Conservation (phyloP, 2,329 filamentous ascomycete genomes). For the Aspergillus brunneoviolaceus region DNA sequence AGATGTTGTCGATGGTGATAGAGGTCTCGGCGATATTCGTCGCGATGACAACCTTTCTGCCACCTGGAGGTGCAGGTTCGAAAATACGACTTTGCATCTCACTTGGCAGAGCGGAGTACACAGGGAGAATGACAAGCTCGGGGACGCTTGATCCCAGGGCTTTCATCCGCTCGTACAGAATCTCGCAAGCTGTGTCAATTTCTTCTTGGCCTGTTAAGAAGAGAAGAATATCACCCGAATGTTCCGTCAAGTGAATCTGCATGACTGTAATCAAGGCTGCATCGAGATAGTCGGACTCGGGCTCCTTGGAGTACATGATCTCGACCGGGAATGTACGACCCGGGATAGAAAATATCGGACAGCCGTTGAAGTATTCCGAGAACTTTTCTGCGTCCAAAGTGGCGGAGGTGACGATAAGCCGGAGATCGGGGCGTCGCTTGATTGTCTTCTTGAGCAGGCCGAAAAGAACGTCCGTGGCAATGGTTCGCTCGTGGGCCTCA, state of each 20-base stretch:
- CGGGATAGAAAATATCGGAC: constrained; percentile 94
- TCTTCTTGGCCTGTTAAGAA: constrained; percentile 98
- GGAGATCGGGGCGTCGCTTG: constrained; percentile 80
- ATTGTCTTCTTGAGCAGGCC: constrained; percentile 91
- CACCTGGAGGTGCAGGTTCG: constrained; percentile 82
- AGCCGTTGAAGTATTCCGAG: constrained; percentile 91
- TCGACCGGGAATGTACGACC: constrained; percentile 95
- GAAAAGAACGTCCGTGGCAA: constrained; percentile 93
- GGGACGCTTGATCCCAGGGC: constrained; percentile 86
- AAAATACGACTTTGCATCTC: constrained; percentile 96
- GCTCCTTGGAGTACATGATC: constrained; percentile 90
- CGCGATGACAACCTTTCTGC: constrained; percentile 91
- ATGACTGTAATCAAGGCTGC: constrained; percentile 93
- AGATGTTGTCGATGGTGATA: constrained; percentile 96
- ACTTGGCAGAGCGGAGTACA: constrained; percentile 90
- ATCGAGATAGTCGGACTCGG: constrained; percentile 93
- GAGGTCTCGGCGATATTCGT: constrained; percentile 98
- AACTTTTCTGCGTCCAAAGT: constrained; percentile 98
- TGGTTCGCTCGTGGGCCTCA: constrained; percentile 95
- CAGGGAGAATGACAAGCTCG: constrained; percentile 86
- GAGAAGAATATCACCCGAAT: constrained; percentile 88
- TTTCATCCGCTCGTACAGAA: constrained; percentile 94
- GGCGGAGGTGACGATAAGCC: constrained; percentile 93
- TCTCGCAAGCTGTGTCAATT: constrained; percentile 92
- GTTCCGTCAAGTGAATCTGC: constrained; percentile 95